Evolutionary conservation across 164 flowering plant genomes (phyloP), one percentile per base, ranked within the genome.

Genomic region (Santalum album): DNA sequence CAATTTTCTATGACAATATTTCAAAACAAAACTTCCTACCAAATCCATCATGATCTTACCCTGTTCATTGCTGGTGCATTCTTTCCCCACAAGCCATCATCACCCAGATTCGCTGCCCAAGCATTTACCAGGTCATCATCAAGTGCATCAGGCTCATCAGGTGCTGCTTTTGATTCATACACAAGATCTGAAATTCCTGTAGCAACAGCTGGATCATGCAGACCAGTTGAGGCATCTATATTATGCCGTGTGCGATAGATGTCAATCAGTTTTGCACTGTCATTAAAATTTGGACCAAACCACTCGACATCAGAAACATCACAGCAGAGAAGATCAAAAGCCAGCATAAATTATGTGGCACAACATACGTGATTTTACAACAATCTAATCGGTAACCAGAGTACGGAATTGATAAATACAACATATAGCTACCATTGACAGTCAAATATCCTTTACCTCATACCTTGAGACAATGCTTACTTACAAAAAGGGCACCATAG

Each of bases 111-210:
- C 48, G 91, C 73, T 29, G 96, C 96, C 99, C 99, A 92, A 18
- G 86, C 89, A 79, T 87, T 92, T 39, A 86, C 88, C 14, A 92
- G 84, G 66, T 92, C 97, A 74, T 82, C 82, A 79, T 83, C 90
- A 58, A 85, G 84, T 26, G 71, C 49, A 63, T 89, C 87, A 53
- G 89, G 58, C 55, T 82, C 83, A 52, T 59, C 68, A 36, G 79
- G 65, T 48, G 75, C 69, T 39, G 75, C 66, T 53, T 78, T 73
- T 39, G 87, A 73, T 75, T 92, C 99, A 72, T 92, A 92, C 34
- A 92, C 57, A 56, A 92, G 96, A 38, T 92, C 97, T 47, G 97
- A 87, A 35, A 92, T 92, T 57, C 99, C 99, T 38, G 99, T 92
- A 42, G 97, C 94, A 57, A 92, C 95, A 66, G 99, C 97, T 58